Evolutionary conservation across 148 eudicot species (phyloP), one percentile per base, ranked within the genome.

Genomic region (Salicornia ramosissima): DNA sequence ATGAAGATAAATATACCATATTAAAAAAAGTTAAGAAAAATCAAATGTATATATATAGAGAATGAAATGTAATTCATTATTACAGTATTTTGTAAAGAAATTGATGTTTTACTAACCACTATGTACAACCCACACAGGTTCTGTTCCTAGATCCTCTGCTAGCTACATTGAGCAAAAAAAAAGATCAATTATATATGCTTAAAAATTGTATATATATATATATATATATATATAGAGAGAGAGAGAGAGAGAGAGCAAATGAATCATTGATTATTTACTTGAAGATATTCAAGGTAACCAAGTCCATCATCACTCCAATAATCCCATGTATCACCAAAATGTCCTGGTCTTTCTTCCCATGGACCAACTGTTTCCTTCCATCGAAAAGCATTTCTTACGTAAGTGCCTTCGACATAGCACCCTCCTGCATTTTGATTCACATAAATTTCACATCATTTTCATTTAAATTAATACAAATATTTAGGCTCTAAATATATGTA

Each of bases 351-450:
- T 68, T 87, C 83, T 65, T 90, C 88, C 98, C 98, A 88, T 15
- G 87, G 82, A 16, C 95, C 92, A 36, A 90, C 72, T 10, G 96
- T 88, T 71, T 87, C 89, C 78, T 86, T 87, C 98, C 98, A 93
- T 22, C 88, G 76, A 60, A 82, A 84, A 10, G 98, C 92, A 58
- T 90, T 83, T 31, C 69, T 64, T 66, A 88, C 72, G 71, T 70
- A 68, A 12, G 74, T 77, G 25, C 98, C 96, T 78, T 93, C 92
- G 45, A 90, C 89, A 71, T 83, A 90, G 64, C 82, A 83, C 18
- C 98, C 96, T 67, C 96, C 98, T 90, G 53, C 65, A 62, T 10
- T 39, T 15, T 2, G 1, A 50, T 14, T 22, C 14, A 34, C 25
- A 31, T 26, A 42, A 25, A 40, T 39, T 16, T 0, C 1, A 40